Evolutionary conservation across 345 rosid species (phyloP), one percentile per base, ranked within the genome.

Genomic region (Bruguiera gymnorhiza): DNA sequence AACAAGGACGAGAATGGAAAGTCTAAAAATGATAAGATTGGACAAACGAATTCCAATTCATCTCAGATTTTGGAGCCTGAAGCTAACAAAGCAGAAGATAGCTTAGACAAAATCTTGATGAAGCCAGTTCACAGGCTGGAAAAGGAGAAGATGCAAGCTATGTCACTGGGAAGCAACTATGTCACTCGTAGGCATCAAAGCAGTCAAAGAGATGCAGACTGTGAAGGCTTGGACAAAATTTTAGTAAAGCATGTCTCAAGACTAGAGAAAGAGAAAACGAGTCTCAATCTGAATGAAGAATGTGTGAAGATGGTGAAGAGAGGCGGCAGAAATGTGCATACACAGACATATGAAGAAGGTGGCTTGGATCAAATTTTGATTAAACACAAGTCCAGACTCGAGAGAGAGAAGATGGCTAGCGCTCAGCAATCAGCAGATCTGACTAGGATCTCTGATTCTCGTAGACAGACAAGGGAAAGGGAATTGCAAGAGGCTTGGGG

Each of bases 401-500:
- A 88, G 62, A 88, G 71, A 77, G 89, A 90, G 80, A 92, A 90
- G 73, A 56, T 77, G 62, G 83, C 70, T 10, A 71, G 69, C 19
- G 72, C 71, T 10, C 71, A 70, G 52, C 68, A 80, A 61, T 60
- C 78, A 26, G 79, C 56, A 59, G 85, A 76, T 21, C 76, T 57
- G 53, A 69, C 48, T 56, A 78, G 77, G 65, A 51, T 66, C 7
- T 68, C 73, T 3, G 74, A 76, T 30, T 71, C 84, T 19, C 92
- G 97, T 23, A 88, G 78, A 84, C 80, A 86, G 80, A 89, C 85
- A 52, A 83, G 89, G 72, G 92, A 88, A 10, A 88, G 76, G 78
- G 99, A 95, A 81, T 73, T 95, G 83, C 86, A 80, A 75, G 96
- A 87, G 80, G 84, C 89, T 70, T 89, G 98, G 98, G 96, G 93